These are phyloP conservation scores for Mayamaea pseudoterrestris DNA, from an alignment of 108 stramenopile genomes.

Conservation along the genomic window DNA sequence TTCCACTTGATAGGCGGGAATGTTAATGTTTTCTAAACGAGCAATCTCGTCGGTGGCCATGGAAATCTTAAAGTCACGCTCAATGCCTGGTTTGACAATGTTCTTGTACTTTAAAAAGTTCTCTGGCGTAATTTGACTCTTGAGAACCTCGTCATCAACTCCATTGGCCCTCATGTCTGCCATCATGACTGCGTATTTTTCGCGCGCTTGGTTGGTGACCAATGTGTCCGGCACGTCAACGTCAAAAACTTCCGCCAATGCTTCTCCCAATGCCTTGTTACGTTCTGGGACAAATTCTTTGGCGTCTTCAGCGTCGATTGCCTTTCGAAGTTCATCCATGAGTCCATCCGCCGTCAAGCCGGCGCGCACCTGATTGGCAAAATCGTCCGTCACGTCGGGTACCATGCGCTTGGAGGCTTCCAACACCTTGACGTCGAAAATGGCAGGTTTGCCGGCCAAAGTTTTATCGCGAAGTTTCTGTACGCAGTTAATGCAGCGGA, in stretches of 20 bases:
- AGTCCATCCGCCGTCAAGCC: constrained; percentile 72
- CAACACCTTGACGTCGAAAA: constrained; percentile 80
- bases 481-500: neutral
- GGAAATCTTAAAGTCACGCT: constrained; percentile 69
- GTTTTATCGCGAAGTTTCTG: constrained; percentile 73
- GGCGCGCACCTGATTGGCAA: constrained; percentile 68
- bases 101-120: constrained; percentile 94
- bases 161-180: constrained; percentile 83
- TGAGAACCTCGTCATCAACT: constrained; percentile 81
- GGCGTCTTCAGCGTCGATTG: constrained; percentile 78
- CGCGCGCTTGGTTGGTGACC: constrained; percentile 82
- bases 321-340: constrained; percentile 70
- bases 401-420: constrained; percentile 58
- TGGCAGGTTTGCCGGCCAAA: constrained; percentile 78
- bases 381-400: constrained; percentile 84
- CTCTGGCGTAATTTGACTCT: constrained; percentile 81
- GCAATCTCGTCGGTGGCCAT: constrained; percentile 83
- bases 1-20: constrained; percentile 72
- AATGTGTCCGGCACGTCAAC: constrained; percentile 86
- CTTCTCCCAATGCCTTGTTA: constrained; percentile 66
- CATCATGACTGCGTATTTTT: constrained; percentile 95
- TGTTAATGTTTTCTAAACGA: constrained; percentile 59
- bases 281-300: constrained; percentile 70
- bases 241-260: constrained; percentile 57
- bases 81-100: constrained; percentile 59